phyloP scores from a whole-genome alignment of 768 basidiomycete genomes.

The Suillus spraguei region DNA sequence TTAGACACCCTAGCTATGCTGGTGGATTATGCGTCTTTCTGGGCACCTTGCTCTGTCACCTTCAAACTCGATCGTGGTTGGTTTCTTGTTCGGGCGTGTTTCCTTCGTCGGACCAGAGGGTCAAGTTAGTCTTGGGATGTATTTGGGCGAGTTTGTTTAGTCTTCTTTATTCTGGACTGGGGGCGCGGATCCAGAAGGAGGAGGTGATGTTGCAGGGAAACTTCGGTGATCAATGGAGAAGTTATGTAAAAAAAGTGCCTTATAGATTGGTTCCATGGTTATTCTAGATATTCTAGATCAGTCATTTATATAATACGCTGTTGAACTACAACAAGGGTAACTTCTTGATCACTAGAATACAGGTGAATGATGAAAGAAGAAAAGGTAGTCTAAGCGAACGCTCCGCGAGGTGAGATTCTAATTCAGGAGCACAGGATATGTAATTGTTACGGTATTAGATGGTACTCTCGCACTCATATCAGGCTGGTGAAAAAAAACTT shows the following conservation, averaged over 20 bases:
- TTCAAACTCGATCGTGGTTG: constrained; percentile 13
- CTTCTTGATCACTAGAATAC: background rate
- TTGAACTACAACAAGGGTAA: background rate
- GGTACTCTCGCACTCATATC: no score
- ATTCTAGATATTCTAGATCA: background rate
- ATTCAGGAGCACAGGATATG: background rate
- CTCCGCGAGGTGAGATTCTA: no score
- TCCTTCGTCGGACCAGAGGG: constrained; percentile 2
- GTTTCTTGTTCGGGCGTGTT: constrained; percentile 11
- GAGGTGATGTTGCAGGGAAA: constrained; percentile 13
- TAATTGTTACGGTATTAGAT: no score
- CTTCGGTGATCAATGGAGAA: constrained; percentile 18
- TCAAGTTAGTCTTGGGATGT: constrained; percentile 1
- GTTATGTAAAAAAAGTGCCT: constrained; percentile 11
- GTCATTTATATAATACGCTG: background rate
- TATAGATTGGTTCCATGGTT: constrained; percentile 16
- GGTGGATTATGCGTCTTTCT: constrained; percentile 9
- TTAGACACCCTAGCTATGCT: constrained; percentile 40
- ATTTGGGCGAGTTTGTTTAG: background rate
- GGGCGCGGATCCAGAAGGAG: constrained; percentile 19
- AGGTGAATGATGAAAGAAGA: no score
- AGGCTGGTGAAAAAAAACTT: no score
- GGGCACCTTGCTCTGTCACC: constrained; percentile 10
- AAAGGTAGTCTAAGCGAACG: no score
- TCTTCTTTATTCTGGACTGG: background rate